A percentile compares a stretch with the other conserved stretches of the same genome.
Evolutionary conservation across 2,329 filamentous ascomycete genomes (phyloP).

Genomic region (Diaporthe humulicola): DNA sequence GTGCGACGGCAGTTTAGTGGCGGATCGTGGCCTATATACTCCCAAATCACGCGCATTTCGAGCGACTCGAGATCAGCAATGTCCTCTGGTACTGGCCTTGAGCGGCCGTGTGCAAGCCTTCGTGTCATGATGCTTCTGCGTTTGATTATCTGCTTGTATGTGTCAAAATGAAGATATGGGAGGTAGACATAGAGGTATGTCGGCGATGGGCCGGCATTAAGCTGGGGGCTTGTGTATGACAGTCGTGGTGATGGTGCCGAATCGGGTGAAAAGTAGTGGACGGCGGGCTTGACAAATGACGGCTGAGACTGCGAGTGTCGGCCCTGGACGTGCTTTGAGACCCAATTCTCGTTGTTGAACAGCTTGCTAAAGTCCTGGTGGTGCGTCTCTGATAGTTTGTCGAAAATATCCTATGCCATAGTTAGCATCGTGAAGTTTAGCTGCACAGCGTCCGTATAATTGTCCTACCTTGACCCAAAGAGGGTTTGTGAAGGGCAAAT

Average conservation of each 20-base stretch:
- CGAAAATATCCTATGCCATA: slow-evolving; percentile 47
- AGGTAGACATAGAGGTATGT: slow-evolving; percentile 65
- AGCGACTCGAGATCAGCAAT: slow-evolving; percentile 68
- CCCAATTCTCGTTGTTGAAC: slow-evolving; percentile 58
- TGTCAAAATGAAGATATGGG: slow-evolving; percentile 75
- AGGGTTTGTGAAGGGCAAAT: slow-evolving; percentile 69
- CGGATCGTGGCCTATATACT: slow-evolving; percentile 71
- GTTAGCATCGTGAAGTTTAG: slow-evolving; percentile 42
- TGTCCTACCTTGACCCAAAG: slow-evolving; percentile 67
- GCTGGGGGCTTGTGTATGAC: slow-evolving; percentile 38
- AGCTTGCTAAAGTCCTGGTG: slow-evolving; percentile 54
- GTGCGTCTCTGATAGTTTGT: slow-evolving; percentile 59
- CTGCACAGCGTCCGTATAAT: slow-evolving; percentile 2
- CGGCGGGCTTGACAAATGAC: slow-evolving; percentile 55
- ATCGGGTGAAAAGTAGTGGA: slow-evolving; percentile 52
- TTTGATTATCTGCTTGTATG: slow-evolving; percentile 68
- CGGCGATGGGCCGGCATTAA: slow-evolving; percentile 32
- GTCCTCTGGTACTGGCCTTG: slow-evolving; percentile 66
- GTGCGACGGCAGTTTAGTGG: slow-evolving; percentile 73
- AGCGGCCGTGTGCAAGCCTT: slow-evolving; percentile 65
- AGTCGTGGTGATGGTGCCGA: slow-evolving; percentile 43
- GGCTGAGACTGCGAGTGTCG: slow-evolving; percentile 55
- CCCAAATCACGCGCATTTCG: slow-evolving; percentile 73
- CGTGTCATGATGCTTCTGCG: slow-evolving; percentile 68
- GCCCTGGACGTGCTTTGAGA: slow-evolving; percentile 55